phyloP scores from a whole-genome alignment of 306 rosid species.

The Medicago lupulina region DNA sequence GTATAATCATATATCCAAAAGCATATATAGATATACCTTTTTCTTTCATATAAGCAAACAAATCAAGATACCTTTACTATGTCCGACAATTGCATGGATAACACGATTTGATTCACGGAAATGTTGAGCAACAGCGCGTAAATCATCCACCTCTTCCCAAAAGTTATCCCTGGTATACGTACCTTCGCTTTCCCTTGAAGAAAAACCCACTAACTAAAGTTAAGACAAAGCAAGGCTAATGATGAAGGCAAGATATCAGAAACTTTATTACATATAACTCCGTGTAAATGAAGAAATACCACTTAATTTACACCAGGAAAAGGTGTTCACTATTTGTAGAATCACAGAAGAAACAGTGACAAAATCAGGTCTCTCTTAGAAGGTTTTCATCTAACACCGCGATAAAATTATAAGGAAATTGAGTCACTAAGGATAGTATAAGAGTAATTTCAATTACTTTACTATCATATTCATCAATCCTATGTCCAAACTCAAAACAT shows the following conservation, averaged over 20 bases:
- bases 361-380: neutral
- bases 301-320: neutral
- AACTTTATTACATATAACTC: neutral
- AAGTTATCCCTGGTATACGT: slow-evolving; percentile 60
- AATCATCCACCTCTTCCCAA: slow-evolving; percentile 69
- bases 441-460: neutral
- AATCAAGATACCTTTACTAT: slow-evolving; percentile 68
- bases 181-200: slow-evolving; percentile 80
- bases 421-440: no score
- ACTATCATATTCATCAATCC: neutral
- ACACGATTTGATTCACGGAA: slow-evolving; percentile 54
- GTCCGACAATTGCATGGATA: slow-evolving; percentile 70
- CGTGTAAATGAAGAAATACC: slow-evolving; percentile 24
- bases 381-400: neutral
- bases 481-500: no score
- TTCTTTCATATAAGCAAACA: slow-evolving; percentile 21
- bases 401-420: neutral
- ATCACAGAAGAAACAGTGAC: neutral
- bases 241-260: slow-evolving; percentile 13
- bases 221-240: slow-evolving; percentile 22
- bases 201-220: slow-evolving; percentile 34
- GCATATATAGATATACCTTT: slow-evolving; percentile 10
- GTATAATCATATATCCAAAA: slow-evolving; percentile 1
- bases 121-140: slow-evolving; percentile 61
- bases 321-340: neutral